These are phyloP conservation scores for Paracoccidioides brasiliensis DNA, from an alignment of 2,329 filamentous ascomycete genomes.

Conservation along the genomic window DNA sequence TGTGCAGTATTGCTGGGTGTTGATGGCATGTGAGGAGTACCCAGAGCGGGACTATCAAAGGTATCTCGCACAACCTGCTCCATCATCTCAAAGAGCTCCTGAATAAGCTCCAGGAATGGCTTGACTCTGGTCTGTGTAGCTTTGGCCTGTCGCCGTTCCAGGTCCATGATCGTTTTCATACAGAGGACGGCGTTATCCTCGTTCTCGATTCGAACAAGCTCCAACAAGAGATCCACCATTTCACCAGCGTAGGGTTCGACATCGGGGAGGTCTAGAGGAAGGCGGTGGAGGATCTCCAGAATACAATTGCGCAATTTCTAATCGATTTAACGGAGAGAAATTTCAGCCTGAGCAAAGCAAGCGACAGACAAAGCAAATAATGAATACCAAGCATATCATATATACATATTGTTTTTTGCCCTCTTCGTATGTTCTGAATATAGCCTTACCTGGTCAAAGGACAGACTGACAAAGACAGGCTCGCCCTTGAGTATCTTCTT, in stretches of 20 bases:
- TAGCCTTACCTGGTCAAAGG: slow-evolving; percentile 63
- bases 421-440: background rate
- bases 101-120: slow-evolving; percentile 77
- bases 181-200: slow-evolving; percentile 98
- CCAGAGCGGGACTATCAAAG: slow-evolving; percentile 58
- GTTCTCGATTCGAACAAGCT: slow-evolving; percentile 78
- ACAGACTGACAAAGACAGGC: slow-evolving; percentile 83
- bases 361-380: background rate
- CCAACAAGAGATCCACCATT: slow-evolving; percentile 81
- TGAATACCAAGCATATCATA: no score
- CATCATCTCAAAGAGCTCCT: slow-evolving; percentile 93
- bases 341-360: background rate
- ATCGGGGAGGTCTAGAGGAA: slow-evolving; percentile 63
- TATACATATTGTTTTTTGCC: no score
- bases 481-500: slow-evolving; percentile 70
- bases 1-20: slow-evolving; percentile 41
- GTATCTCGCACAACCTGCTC: slow-evolving; percentile 90
- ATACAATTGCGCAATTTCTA: slow-evolving; percentile 84
- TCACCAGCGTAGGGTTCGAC: slow-evolving; percentile 81
- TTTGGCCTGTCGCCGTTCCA: slow-evolving; percentile 85
- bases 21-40: slow-evolving; percentile 38
- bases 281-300: slow-evolving; percentile 83
- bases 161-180: slow-evolving; percentile 95
- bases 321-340: slow-evolving; percentile 4
- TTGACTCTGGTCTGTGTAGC: slow-evolving; percentile 72